phyloP scores from a whole-genome alignment of 768 basidiomycete genomes.

The Coprinopsis strossmayeri region DNA sequence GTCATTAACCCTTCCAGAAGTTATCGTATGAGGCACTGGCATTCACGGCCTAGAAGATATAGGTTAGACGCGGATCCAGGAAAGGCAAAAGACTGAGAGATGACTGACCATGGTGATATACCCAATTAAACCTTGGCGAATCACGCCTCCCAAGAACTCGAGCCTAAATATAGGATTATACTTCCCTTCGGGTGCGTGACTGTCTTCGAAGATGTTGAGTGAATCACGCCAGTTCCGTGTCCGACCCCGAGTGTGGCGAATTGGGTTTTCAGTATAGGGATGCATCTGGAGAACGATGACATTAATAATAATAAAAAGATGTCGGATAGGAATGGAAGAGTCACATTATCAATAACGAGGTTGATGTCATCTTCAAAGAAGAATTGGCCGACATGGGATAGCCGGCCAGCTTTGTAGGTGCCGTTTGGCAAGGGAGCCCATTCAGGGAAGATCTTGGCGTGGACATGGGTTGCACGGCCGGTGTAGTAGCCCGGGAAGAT shows the following conservation, averaged over 20 bases:
- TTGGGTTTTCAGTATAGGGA: constrained; percentile 45
- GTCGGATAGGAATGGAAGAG: too few species aligned
- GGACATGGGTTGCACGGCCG: constrained; percentile 49
- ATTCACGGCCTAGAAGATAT: constrained; percentile 31
- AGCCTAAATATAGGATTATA: constrained; percentile 50
- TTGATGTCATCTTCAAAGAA: constrained; percentile 54
- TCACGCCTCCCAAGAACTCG: constrained; percentile 42
- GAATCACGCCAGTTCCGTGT: constrained; percentile 49
- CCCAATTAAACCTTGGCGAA: constrained; percentile 42
- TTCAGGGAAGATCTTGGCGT: constrained; percentile 47
- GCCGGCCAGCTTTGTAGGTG: constrained; percentile 36
- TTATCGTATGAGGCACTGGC: constrained; percentile 32
- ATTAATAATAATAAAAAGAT: too few species aligned
- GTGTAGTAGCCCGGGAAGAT: constrained; percentile 55
- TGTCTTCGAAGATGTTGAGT: constrained; percentile 47
- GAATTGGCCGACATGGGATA: constrained; percentile 46
- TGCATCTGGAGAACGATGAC: constrained; percentile 37
- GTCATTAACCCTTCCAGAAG: constrained; percentile 29
- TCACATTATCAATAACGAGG: constrained; percentile 39
- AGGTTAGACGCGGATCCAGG: background rate
- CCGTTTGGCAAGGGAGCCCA: constrained; percentile 39
- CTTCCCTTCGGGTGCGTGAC: constrained; percentile 37
- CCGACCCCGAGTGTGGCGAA: constrained; percentile 38
- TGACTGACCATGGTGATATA: constrained; percentile 49
- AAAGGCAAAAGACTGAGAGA: background rate